Conservation (phyloP, 805 yeast genomes). For the Pichia insulana region DNA sequence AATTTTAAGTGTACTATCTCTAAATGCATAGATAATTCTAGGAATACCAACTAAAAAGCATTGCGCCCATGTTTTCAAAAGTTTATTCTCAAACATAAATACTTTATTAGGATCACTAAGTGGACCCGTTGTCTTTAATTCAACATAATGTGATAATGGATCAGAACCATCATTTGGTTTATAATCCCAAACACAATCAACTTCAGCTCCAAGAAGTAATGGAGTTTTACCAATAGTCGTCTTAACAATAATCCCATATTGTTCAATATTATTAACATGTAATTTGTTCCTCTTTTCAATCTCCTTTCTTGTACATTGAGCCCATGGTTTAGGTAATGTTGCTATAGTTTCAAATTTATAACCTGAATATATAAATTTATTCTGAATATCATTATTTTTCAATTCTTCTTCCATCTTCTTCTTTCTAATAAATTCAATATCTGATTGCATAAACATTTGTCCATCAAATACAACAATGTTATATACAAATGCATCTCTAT, state of each 20-base stretch:
- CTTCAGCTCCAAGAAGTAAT: constrained; percentile 77
- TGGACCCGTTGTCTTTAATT: constrained; percentile 63
- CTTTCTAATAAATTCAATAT: constrained; percentile 26
- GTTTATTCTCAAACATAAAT: constrained; percentile 61
- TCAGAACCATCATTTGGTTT: constrained; percentile 41
- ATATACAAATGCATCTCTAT: constrained; percentile 47
- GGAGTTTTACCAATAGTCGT: constrained; percentile 74
- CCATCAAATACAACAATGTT: constrained; percentile 69
- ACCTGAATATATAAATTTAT: constrained; percentile 51
- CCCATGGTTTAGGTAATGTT: constrained; percentile 71
- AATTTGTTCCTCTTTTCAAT: constrained; percentile 59
- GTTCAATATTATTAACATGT: constrained; percentile 62
- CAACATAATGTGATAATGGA: constrained; percentile 68
- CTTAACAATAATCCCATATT: constrained; percentile 70
- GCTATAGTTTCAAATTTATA: constrained; percentile 80
- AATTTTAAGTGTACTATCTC: constrained; percentile 63
- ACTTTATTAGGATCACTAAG: constrained; percentile 51
- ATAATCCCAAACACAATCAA: constrained; percentile 84
- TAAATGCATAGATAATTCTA: constrained; percentile 75
- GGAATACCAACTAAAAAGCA: constrained; percentile 82
- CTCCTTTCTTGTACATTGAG: constrained; percentile 50
- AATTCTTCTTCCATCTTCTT: constrained; percentile 21
- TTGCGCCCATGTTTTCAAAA: constrained; percentile 86
- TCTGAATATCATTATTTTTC: constrained; percentile 26
- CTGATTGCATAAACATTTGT: constrained; percentile 53